Conservation (phyloP, 352 stramenopile species). For the Phytophthora lateralis region DNA sequence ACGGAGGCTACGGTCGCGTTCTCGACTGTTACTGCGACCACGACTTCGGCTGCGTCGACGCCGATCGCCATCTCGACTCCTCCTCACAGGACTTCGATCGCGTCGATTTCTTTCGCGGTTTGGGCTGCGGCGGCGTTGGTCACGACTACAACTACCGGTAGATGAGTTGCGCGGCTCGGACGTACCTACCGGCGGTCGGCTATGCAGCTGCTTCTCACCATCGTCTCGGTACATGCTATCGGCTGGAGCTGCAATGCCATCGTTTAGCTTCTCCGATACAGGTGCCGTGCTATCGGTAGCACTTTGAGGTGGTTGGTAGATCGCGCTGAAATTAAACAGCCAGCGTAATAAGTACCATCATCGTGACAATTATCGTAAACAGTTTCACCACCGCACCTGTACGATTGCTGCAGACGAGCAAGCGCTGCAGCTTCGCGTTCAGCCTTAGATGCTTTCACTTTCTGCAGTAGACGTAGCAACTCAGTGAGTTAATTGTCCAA, state of each 20-base stretch:
- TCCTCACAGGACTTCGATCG: conserved; percentile 24
- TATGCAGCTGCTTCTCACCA: conserved; percentile 27
- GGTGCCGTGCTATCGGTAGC: conserved; percentile 2
- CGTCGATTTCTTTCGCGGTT: conserved; percentile 34
- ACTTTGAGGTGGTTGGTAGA: conserved; percentile 47
- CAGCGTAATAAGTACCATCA: background rate
- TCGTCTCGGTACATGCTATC: background rate
- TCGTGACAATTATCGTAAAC: background rate
- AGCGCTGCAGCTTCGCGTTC: conserved; percentile 84
- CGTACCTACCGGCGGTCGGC: conserved; percentile 21
- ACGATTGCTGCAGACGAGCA: conserved; percentile 78
- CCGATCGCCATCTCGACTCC: conserved; percentile 35
- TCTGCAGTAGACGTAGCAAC: conserved; percentile 32
- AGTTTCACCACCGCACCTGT: conserved; percentile 48
- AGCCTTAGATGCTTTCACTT: conserved; percentile 70
- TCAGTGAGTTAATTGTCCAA: background rate
- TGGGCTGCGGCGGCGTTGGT: conserved; percentile 28
- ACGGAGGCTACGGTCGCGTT: conserved; percentile 18
- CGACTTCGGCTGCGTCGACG: conserved; percentile 41
- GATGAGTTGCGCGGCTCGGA: conserved; percentile 15
- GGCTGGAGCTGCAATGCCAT: background rate
- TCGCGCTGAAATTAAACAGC: conserved; percentile 37
- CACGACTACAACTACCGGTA: conserved; percentile 33
- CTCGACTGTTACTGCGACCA: conserved; percentile 34
- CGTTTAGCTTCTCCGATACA: conserved; percentile 10